Evolutionary conservation across 306 rosid species (phyloP), one percentile per base, ranked within the genome.

Genomic region (Inga leiocalycina): DNA sequence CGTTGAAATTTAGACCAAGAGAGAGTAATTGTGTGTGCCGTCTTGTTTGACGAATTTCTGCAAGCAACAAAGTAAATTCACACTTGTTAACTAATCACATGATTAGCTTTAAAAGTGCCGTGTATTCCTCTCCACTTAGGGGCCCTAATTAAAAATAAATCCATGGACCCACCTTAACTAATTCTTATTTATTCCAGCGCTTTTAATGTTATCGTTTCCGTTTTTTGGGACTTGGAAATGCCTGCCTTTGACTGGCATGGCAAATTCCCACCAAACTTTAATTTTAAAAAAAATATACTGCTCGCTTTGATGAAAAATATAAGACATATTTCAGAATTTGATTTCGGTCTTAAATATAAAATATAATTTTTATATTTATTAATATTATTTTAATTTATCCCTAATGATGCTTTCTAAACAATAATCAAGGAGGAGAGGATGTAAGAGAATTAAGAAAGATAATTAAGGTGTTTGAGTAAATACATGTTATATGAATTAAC

Each of bases 401-500:
- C 1, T 39, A 39, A 5, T 39, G 1, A 1, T 39, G 0, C 0
- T 39, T 8, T 39, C 0, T 39, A 0, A 5, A 39, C 43, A 39
- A 37, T 39, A 39, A 39, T 39, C 8, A 39, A 6, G 0, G 1
- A 39, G 8, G 8, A 39, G 1, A 39, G 43, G 1, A 1, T 5
- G 8, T 39, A 8, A 39, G 8, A 5, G 8, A 39, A 39, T 6
- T 39, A 39, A 37, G 1, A 0, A 39, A 39, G 43, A 39, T 39
- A 6, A 6, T 39, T 39, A 6, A 0, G 43, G 8, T 39, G 6
- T 39, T 39, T 39, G 6, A 39, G 8, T 39, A 5, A 37, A 37
- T 37, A 39, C 1, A 39, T 39, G 8, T 39, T 0, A 39, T 39
- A 39, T 39, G 6, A 39, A 39, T 0, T 39, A 39, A 39, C 8